A percentile compares a stretch with the other conserved stretches of the same genome.
Conservation (phyloP, 306 rosid species). For the Leucaena leucocephala region DNA sequence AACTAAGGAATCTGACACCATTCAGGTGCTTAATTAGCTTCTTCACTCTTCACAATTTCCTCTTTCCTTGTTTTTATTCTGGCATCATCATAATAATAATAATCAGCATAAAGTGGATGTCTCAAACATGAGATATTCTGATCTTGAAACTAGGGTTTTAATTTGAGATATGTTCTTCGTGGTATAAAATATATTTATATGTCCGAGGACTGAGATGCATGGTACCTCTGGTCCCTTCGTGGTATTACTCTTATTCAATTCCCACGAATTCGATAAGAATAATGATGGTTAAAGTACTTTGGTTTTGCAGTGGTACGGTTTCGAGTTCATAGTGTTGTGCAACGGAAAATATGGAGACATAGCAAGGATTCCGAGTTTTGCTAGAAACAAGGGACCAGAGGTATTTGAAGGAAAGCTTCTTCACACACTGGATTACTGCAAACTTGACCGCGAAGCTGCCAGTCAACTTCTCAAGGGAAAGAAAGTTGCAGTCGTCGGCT, state of each 20-base stretch:
- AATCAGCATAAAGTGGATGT: not conserved
- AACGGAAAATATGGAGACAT: constrained; percentile 71
- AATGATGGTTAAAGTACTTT: not conserved
- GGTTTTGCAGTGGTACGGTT: constrained; percentile 57
- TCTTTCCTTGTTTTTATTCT: not conserved
- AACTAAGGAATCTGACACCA: constrained; percentile 42
- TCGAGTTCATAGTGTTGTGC: constrained; percentile 71
- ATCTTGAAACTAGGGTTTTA: constrained; percentile 30
- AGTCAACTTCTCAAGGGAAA: constrained; percentile 59
- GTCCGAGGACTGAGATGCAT: too few relatives aligned
- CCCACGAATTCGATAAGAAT: not conserved
- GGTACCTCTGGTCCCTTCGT: too few relatives aligned
- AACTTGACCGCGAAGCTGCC: constrained; percentile 60
- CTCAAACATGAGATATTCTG: not conserved
- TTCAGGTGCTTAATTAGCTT: constrained; percentile 55
- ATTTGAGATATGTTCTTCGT: not conserved
- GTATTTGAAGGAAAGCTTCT: constrained; percentile 59
- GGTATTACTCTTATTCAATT: too few relatives aligned
- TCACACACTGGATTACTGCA: constrained; percentile 71
- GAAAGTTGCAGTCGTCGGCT: constrained; percentile 67
- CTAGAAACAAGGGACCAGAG: constrained; percentile 52
- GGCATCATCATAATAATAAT: not conserved
- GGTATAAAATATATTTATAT: too few relatives aligned
- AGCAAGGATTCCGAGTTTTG: constrained; percentile 51
- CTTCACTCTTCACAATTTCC: not conserved